Base-by-base conservation (phyloP, 2,329 filamentous ascomycete genomes). In the Hymenoscyphus fructigenus region DNA sequence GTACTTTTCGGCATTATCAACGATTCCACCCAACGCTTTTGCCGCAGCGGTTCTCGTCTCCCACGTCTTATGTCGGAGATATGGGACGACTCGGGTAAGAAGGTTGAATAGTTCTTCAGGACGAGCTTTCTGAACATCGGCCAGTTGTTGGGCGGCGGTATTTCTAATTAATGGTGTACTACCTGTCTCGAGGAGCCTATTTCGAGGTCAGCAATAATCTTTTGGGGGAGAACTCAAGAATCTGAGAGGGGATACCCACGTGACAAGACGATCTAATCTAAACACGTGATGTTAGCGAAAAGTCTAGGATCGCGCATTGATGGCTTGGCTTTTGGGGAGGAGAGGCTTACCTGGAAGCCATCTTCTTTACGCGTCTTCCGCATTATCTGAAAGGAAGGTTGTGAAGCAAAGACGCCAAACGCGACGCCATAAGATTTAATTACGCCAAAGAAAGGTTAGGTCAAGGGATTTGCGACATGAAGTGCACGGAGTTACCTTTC, bases 81-180 rank as follows among this genome's bases (percentile, higher is more conserved):
- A 99, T 0, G 95, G 94, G n/a, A 99, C 89, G 36, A 99, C 93
- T 66, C 94, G 86, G 34, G 92, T 94, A 14, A 99, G 84, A 6
- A 99, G 85, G 75, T 98, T 97, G 80, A 98, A 98, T 1, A 99
- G 83, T 78, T 99, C 96, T 79, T 99, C 94, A 0, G 95, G 95
- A 74, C 98, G 95, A 77, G 95, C 91, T 77, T 97, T 98, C 79
- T 99, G 96, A 78, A 97, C 95, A 79, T 99, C 95, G 67, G 93
- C 95, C 68, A 99, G 85, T 80, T 99, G 95, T 75, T 96, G 93
- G 67, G 96, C 95, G 68, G 95, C 96, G 68, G 95, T 99, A 76
- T 97, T 96, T 71, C 96, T 90, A 76, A 99, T 98, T 71, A 99
- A 84, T 76, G 91, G 90, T 66, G 95, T 99, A 80, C 94, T 98